Percentiles rank a stretch among this genome's conserved stretches.
phyloP scores from a whole-genome alignment of 2,329 filamentous ascomycete genomes.

The Ascochyta pisi region DNA sequence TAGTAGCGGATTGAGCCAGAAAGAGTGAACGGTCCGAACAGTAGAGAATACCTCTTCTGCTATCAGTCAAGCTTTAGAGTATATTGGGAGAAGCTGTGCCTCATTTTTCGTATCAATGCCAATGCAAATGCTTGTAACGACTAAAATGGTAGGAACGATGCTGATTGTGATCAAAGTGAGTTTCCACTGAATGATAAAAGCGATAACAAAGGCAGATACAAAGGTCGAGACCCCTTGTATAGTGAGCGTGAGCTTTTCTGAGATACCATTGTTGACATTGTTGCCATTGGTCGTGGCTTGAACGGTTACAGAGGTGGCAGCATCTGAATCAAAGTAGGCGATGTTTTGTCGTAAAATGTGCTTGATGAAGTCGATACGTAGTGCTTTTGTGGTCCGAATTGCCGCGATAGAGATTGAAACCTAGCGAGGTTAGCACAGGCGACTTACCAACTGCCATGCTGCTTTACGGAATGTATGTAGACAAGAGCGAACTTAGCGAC shows the following conservation, averaged over 20 bases:
- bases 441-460: neutral
- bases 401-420: slow-evolving; percentile 58
- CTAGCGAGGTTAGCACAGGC: slow-evolving; percentile 20
- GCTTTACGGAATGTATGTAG: slow-evolving; percentile 54
- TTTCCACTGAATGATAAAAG: slow-evolving; percentile 91
- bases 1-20: slow-evolving; percentile 56
- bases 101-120: slow-evolving; percentile 48
- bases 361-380: slow-evolving; percentile 68
- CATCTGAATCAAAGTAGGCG: slow-evolving; percentile 74
- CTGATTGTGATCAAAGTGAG: slow-evolving; percentile 76
- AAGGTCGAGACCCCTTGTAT: slow-evolving; percentile 62
- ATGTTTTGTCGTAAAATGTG: slow-evolving; percentile 62
- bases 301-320: slow-evolving; percentile 91
- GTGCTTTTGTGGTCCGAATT: slow-evolving; percentile 58
- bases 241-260: slow-evolving; percentile 52
- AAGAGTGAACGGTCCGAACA: slow-evolving; percentile 57
- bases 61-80: slow-evolving; percentile 54
- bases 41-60: slow-evolving; percentile 60
- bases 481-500: slow-evolving; percentile 68
- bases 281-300: slow-evolving; percentile 95
- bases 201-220: slow-evolving; percentile 84
- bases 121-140: slow-evolving; percentile 40
- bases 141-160: slow-evolving; percentile 55
- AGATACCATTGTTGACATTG: slow-evolving; percentile 87
- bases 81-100: slow-evolving; percentile 48